Base-by-base conservation (phyloP, 768 basidiomycete species). In the Floccularia luteovirens region DNA sequence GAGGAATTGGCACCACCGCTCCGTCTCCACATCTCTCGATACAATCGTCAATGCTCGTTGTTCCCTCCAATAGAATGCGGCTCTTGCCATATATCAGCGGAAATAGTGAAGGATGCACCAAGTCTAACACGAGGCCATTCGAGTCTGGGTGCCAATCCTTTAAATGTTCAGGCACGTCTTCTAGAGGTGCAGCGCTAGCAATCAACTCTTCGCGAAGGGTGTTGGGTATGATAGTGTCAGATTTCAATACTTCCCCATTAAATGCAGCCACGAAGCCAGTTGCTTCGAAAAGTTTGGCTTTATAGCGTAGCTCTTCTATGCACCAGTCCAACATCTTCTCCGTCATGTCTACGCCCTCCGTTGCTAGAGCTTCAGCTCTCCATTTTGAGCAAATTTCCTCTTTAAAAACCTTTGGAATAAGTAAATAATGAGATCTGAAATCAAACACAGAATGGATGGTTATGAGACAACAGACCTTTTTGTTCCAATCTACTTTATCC, bases 101-200 rank as follows among this genome's bases (percentile, higher is more conserved):
- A 46, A 54, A 69, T 2, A 69, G 54, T 4, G 64, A 58, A 36
- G 67, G 67, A 35, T 70, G 64, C 1, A 67, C 59, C 27, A 69
- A 54, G 41, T 69, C 65, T 11, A 69, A 58, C 0, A 70, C 66
- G 25, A 58, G 61, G 2, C 50, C 43, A 43, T 68, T 50, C 2
- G 64, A 63, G 7, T 58, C 52, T 4, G 65, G 66, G 43, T 67
- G 66, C 69, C 68, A 70, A 45, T 70, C 69, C 24, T 60, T 57
- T 41, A 54, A 21, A 0, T 49, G 47, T 3, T 58, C 59, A 0
- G 60, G 54, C 1, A 60, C 51, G 36, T 62, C 45, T 39, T 68
- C 63, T 12, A 69, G 58, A n/a, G 46, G 31, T 7, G 25, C 21
- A 4, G 48, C 49, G 11, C 42, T 54, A 6, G 42, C 25, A 10